Evolutionary conservation across 768 basidiomycete genomes (phyloP).

Genomic region (Pluteus cervinus): DNA sequence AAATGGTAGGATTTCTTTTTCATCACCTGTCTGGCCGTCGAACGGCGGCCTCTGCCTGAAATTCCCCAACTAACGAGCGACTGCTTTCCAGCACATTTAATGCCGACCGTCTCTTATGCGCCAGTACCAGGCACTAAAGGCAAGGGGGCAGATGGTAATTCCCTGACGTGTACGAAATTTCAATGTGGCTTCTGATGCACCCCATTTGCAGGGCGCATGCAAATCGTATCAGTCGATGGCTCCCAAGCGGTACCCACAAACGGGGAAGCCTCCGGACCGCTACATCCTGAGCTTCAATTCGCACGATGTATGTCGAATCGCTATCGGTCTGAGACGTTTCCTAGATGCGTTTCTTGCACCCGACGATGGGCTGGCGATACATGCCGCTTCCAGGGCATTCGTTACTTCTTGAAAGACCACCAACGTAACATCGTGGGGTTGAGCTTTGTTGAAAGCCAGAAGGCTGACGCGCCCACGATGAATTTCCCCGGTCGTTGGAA

Average conservation of each 20-base stretch:
- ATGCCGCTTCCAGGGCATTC: constrained; percentile 81
- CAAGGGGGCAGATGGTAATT: too few relatives aligned
- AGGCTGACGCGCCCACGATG: constrained; percentile 53
- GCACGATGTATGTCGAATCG: constrained; percentile 83
- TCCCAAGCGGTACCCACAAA: constrained; percentile 8
- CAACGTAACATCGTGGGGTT: constrained; percentile 57
- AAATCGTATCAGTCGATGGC: constrained; percentile 25
- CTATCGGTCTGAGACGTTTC: constrained; percentile 66
- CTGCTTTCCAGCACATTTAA: constrained; percentile 32
- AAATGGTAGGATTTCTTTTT: constrained; percentile 40
- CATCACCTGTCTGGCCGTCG: constrained; percentile 7
- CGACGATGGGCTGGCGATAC: constrained; percentile 86
- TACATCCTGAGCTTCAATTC: constrained; percentile 66
- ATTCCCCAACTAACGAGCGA: constrained; percentile 2
- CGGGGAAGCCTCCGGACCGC: constrained; percentile 22
- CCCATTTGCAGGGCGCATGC: constrained; percentile 22
- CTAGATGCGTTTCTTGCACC: constrained; percentile 78
- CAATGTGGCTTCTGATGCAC: too few relatives aligned
- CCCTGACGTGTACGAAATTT: too few relatives aligned
- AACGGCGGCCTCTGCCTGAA: constrained; percentile 4
- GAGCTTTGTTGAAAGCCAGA: constrained; percentile 63
- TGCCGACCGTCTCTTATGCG: constrained; percentile 39
- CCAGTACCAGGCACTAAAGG: constrained; percentile 31
- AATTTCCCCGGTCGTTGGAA: constrained; percentile 69
- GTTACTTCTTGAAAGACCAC: constrained; percentile 64